Base-by-base conservation (phyloP, 108 stramenopile species). In the Nitzschia sp. region DNA sequence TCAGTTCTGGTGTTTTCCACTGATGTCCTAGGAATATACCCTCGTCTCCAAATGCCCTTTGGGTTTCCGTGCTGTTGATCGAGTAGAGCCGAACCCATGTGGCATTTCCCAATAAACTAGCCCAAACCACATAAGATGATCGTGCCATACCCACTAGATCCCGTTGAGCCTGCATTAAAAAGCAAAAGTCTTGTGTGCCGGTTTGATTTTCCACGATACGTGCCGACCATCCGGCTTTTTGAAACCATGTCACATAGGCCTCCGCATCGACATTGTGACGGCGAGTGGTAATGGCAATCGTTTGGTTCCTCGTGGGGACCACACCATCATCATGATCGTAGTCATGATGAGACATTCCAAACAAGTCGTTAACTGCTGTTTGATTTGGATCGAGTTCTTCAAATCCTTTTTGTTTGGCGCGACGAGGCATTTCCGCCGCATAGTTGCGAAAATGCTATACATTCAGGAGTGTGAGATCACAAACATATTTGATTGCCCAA, bases 141-240 rank as follows among this genome's bases (percentile, higher is more conserved):
- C 11, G 55, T 4, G 57, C 38, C 9, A 57, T 19, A 25, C 82
- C 85, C 9, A 82, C 35, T 1, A 84, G 24, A 48, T 71, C 70
- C 47, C 78, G 70, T 54, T 70, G 46, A 17, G 86, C 79, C 5
- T 49, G 51, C 47, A 71, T 26, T n/a, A 85, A 33, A 36, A 87
- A 82, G 54, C 86, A 87, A 70, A 87, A 87, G 48, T 87, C 86
- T 30, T 82, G 81, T 25, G 65, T 42, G 13, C 70, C 78, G 13
- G 68, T 64, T 31, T 80, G 79, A 34, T 63, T 63, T 13, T 42
- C 34, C 11, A 85, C 47, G 1, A 80, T 38, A 21, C 83, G 71
- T 3, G 72, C 82, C 25, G 55, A n/a, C 8, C 76, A 60, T 23
- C 78, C 78, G 17, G 47, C 70, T 13, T 66, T 29, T 9, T 68